phyloP scores from a whole-genome alignment of 1,139 yeast genomes.

The Kodamaea arcana region DNA sequence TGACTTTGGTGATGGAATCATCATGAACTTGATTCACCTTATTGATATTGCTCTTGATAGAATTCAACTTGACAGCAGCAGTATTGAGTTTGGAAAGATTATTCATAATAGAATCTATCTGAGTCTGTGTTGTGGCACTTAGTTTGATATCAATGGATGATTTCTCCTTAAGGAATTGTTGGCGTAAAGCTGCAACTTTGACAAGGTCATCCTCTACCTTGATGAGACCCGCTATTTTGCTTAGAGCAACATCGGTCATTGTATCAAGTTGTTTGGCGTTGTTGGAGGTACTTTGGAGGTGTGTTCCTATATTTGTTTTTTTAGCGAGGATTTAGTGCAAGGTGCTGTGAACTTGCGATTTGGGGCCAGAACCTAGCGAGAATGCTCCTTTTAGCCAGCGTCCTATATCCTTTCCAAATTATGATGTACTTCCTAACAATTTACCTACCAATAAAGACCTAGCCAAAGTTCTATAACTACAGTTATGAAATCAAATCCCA shows the following conservation, averaged over 20 bases:
- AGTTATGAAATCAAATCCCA: too few species aligned
- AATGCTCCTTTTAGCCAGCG: too few species aligned
- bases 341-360: too few species aligned
- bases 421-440: too few species aligned
- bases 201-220: conserved; percentile 55
- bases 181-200: conserved; percentile 51
- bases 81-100: conserved; percentile 35
- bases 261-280: conserved; percentile 1
- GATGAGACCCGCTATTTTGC: conserved; percentile 42
- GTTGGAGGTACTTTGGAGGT: too few species aligned
- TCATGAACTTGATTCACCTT: conserved; percentile 56
- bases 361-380: too few species aligned
- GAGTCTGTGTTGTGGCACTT: conserved; percentile 58
- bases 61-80: conserved; percentile 38
- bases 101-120: conserved; percentile 49
- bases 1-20: conserved; percentile 49
- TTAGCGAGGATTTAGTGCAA: too few species aligned
- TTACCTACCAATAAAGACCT: too few species aligned
- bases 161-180: conserved; percentile 65
- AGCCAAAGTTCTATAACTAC: too few species aligned
- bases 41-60: conserved; percentile 51
- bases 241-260: conserved; percentile 44
- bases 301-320: too few species aligned
- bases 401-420: too few species aligned
- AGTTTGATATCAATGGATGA: conserved; percentile 69